Conservation (phyloP, 2,329 filamentous ascomycete species). For the Hypoxylon sp. region DNA sequence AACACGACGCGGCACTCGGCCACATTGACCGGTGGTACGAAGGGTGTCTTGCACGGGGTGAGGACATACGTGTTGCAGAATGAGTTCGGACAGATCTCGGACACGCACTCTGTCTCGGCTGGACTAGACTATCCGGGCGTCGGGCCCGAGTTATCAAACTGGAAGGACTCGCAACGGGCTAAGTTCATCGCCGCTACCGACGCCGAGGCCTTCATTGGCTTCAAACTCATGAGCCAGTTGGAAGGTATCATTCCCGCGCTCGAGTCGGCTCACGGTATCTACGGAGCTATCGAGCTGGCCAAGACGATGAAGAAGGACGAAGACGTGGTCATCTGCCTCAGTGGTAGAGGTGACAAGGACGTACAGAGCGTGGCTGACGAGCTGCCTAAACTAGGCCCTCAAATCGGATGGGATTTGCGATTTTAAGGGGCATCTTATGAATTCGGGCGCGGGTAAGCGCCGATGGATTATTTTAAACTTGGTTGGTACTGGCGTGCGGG, state of each 20-base stretch:
- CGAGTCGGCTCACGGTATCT: conserved; percentile 93
- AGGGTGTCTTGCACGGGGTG: conserved; percentile 95
- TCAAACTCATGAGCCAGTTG: conserved; percentile 84
- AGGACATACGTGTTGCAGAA: conserved; percentile 96
- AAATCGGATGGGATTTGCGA: conserved; percentile 81
- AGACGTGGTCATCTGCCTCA: conserved; percentile 93
- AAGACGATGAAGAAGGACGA: conserved; percentile 91
- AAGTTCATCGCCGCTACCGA: conserved; percentile 93
- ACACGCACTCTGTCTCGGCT: conserved; percentile 96
- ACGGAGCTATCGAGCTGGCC: conserved; percentile 86
- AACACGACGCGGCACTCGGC: conserved; percentile 89
- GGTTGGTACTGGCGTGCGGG: conserved; percentile 43
- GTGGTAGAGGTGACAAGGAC: conserved; percentile 96
- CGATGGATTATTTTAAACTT: background rate
- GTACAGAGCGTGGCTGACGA: conserved; percentile 98
- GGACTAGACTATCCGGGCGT: conserved; percentile 98
- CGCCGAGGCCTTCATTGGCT: conserved; percentile 87
- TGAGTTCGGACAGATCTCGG: conserved; percentile 89
- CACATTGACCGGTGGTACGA: conserved; percentile 85
- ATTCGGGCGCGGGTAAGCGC: background rate
- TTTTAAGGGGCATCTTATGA: conserved; percentile 58
- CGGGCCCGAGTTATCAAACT: conserved; percentile 88
- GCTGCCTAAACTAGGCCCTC: conserved; percentile 85
- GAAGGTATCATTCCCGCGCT: conserved; percentile 98
- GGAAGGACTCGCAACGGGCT: conserved; percentile 91